Conservation (phyloP, 441 rosid genomes). For the Sinapis alba region DNA sequence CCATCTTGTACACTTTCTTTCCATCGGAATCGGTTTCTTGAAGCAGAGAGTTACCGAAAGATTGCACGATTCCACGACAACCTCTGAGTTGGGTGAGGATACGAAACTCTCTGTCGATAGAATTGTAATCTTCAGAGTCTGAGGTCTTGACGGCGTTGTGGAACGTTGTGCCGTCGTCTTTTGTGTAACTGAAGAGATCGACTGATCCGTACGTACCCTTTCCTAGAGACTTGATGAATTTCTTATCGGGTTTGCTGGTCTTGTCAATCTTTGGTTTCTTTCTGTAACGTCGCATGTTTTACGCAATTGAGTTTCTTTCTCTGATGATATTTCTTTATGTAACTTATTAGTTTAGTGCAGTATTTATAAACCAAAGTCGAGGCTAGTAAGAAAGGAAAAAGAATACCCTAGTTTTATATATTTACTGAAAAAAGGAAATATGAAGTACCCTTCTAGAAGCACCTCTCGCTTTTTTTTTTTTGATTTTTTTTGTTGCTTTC, state of each 20-base stretch:
- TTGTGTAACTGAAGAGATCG: conserved; percentile 15
- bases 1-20: not conserved
- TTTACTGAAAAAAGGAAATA: not conserved
- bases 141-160: conserved; percentile 25
- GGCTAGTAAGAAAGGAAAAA: not conserved
- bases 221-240: conserved; percentile 26
- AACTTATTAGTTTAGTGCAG: not conserved
- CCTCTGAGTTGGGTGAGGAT: conserved; percentile 5
- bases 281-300: not conserved
- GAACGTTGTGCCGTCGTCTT: conserved; percentile 15
- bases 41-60: not conserved
- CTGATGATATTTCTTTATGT: not conserved
- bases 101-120: conserved; percentile 5
- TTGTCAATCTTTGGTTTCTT: not conserved
- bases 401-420: conserved; percentile 2
- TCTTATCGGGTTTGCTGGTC: conserved; percentile 4
- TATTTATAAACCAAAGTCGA: not conserved
- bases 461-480: not conserved
- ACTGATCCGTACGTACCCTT: conserved; percentile 26
- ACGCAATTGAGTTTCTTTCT: not conserved
- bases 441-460: not conserved
- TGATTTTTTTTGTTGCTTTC: too few relatives aligned
- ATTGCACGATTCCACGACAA: conserved; percentile 12
- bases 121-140: not conserved
- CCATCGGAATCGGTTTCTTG: not conserved